Evolutionary conservation across 371 early-diverging fungal genomes (phyloP).

Genomic region (Blastocladiella emersonii): DNA sequence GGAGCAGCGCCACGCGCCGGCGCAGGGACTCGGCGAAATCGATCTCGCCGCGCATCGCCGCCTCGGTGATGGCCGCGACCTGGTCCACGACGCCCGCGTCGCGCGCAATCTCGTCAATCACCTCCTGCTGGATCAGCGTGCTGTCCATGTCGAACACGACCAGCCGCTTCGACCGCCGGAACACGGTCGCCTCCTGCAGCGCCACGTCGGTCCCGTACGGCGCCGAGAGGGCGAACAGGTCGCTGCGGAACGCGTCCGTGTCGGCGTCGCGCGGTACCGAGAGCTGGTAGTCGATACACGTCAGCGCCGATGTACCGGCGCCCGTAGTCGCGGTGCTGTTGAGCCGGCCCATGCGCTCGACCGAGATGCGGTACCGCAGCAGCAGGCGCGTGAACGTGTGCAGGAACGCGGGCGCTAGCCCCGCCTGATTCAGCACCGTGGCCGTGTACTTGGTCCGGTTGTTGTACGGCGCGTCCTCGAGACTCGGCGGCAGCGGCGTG

Average conservation of each 20-base stretch:
- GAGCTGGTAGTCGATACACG: constrained; percentile 61
- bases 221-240: constrained; percentile 52
- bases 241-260: constrained; percentile 43
- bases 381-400: constrained; percentile 57
- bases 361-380: constrained; percentile 51
- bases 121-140: constrained; percentile 93
- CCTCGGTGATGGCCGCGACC: constrained; percentile 86
- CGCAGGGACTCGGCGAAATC: constrained; percentile 86
- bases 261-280: constrained; percentile 52
- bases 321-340: constrained; percentile 29
- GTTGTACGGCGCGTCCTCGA: constrained; percentile 73
- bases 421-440: constrained; percentile 63
- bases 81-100: constrained; percentile 77
- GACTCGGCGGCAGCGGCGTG: constrained; percentile 36
- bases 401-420: constrained; percentile 52
- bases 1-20: constrained; percentile 71
- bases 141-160: constrained; percentile 98
- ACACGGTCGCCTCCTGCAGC: constrained; percentile 73
- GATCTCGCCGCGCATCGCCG: constrained; percentile 92
- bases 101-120: constrained; percentile 90
- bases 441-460: constrained; percentile 65
- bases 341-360: constrained; percentile 62
- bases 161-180: constrained; percentile 75
- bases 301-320: constrained; percentile 9
- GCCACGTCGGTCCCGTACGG: constrained; percentile 67